Conservation (phyloP, 2,329 filamentous ascomycete genomes). For the Clarireedia homoeocarpa region DNA sequence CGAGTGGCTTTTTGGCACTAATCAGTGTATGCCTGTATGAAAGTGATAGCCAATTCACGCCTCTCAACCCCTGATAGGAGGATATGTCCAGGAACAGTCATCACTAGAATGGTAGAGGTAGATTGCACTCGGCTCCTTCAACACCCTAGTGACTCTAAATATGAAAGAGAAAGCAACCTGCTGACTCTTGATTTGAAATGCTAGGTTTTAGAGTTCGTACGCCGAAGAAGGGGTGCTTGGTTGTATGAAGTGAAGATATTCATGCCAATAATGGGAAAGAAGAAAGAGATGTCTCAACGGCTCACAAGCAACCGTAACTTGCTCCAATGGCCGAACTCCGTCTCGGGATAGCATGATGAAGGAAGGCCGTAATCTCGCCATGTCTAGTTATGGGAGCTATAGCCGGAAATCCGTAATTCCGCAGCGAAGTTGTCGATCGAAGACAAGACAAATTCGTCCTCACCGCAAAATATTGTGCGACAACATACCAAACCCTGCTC, state of each 20-base stretch:
- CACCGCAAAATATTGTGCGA: constrained; percentile 8
- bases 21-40: not conserved
- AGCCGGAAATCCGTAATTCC: not conserved
- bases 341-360: not conserved
- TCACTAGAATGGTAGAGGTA: constrained; percentile 7
- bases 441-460: not conserved
- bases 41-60: not conserved
- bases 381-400: not conserved
- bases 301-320: not conserved
- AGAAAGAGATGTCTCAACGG: not conserved
- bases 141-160: not conserved
- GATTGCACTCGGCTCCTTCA: not conserved
- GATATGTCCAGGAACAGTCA: constrained; percentile 6
- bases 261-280: not conserved
- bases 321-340: not conserved
- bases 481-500: not conserved
- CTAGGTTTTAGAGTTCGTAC: not conserved
- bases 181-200: not conserved
- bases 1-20: constrained; percentile 4
- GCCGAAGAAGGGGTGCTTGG: not conserved
- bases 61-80: constrained; percentile 10
- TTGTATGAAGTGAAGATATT: not conserved
- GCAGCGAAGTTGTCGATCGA: not conserved
- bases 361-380: not conserved
- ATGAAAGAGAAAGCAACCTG: not conserved